Evolutionary conservation across 805 yeast genomes (phyloP).

Genomic region (Lachancea quebecensis): DNA sequence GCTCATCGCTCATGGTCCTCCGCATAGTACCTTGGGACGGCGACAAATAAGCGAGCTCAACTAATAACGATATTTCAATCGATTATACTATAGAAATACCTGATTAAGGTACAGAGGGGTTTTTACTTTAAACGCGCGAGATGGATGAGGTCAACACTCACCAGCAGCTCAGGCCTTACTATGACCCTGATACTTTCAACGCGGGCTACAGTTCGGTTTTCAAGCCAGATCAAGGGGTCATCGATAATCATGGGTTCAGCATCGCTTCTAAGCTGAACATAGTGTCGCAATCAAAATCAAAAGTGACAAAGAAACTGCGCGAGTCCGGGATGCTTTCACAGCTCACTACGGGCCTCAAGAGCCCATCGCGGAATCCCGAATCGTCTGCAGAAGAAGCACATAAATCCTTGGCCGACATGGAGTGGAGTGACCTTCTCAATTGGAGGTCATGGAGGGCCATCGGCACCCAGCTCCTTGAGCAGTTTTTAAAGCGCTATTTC

Average conservation of each 20-base stretch:
- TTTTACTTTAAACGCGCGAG: neutral
- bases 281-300: conserved; percentile 20
- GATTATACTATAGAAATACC: too few species aligned
- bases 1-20: too few species aligned
- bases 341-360: conserved; percentile 8
- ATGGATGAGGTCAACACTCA: conserved; percentile 11
- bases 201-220: conserved; percentile 56
- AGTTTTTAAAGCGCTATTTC: conserved; percentile 61
- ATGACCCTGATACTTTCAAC: conserved; percentile 59
- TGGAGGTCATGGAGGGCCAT: conserved; percentile 49
- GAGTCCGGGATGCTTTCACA: conserved; percentile 5
- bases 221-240: conserved; percentile 55
- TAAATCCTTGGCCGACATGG: conserved; percentile 39
- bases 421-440: conserved; percentile 61
- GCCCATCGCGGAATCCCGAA: conserved; percentile 4
- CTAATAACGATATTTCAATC: too few species aligned
- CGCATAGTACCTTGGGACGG: too few species aligned
- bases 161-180: conserved; percentile 53
- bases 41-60: too few species aligned
- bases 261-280: conserved; percentile 35
- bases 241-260: conserved; percentile 39
- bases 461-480: conserved; percentile 47
- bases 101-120: too few species aligned
- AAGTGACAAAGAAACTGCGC: conserved; percentile 7
- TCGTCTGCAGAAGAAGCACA: conserved; percentile 3